Evolutionary conservation across 768 basidiomycete genomes (phyloP).

Genomic region (Russula ochroleuca): DNA sequence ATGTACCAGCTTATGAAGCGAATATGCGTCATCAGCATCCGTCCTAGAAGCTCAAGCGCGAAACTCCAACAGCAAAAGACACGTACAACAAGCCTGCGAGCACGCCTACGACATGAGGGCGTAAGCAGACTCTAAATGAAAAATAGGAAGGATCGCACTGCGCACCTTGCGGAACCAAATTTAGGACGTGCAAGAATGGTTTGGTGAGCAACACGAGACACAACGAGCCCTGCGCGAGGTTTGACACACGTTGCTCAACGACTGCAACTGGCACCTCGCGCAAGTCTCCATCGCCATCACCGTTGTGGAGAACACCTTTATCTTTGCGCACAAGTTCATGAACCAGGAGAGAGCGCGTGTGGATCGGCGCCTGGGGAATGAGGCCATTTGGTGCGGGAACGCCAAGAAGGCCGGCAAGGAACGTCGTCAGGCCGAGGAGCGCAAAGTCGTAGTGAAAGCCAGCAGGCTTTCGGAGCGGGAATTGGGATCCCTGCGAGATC

Average conservation of each 20-base stretch:
- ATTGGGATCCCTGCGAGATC: conserved; percentile 87
- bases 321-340: conserved; percentile 47
- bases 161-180: conserved; percentile 61
- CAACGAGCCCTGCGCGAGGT: conserved; percentile 76
- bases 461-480: conserved; percentile 86
- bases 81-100: conserved; percentile 83
- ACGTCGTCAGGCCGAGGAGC: conserved; percentile 84
- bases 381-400: conserved; percentile 84
- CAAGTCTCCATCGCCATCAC: conserved; percentile 15
- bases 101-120: conserved; percentile 43
- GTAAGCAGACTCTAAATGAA: conserved; percentile 1
- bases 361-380: conserved; percentile 89
- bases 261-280: conserved; percentile 64
- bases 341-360: conserved; percentile 76
- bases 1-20: conserved; percentile 72
- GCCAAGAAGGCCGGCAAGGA: conserved; percentile 82
- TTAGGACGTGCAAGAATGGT: conserved; percentile 76
- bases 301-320: conserved; percentile 37
- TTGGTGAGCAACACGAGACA: conserved; percentile 76
- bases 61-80: too few species aligned
- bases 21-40: not conserved
- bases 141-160: conserved; percentile 33
- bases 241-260: conserved; percentile 91
- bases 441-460: conserved; percentile 89
- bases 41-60: not conserved